Evolutionary conservation across 1,284 basidiomycete species (phyloP), one percentile per base, ranked within the genome.

Genomic region (Hemileia vastatrix): DNA sequence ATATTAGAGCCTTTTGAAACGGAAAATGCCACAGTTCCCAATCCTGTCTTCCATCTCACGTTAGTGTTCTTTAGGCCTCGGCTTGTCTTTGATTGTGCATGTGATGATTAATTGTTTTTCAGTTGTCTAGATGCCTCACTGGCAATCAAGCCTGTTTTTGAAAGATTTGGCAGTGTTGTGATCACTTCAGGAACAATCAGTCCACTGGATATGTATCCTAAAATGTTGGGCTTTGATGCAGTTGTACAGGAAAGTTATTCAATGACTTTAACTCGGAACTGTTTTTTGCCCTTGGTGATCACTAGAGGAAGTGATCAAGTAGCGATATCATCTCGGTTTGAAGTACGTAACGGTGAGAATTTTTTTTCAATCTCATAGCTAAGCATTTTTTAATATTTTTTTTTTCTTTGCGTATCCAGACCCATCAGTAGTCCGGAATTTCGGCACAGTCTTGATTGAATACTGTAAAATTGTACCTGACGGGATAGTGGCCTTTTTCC

Each of bases 401-500:
- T 43, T 23, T 24, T 24, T 32, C 8, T 48, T 24, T 1, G 36
- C 13, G 23, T 15, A 24, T 18, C 40, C 19, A 61, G 95, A 99
- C 76, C 95, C 95, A 4, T 93, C 95, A 2, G 95, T 99, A 21
- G 95, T 98, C 60, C 84, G 95, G 65, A 98, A 99, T 77, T 99
- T 97, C 75, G 95, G 95, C 40, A 95, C 88, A 73, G 96, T 99
- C 76, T 83, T 99, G 40, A 86, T 97, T 71, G 95, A 99, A 77
- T 96, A 96, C 79, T 90, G 90, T 77, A 94, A 93, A 76, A 91
- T 90, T 59, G 91, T 98, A 0, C 95, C 95, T 4, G 95, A 99
- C 77, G 95, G 95, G n/a, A 89, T 99, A 65, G 95, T 97, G 33
- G 94, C 93, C 6, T 99, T 99, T 82, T 99, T 99, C 78, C 95